Evolutionary conservation across 164 flowering plant species (phyloP), one percentile per base, ranked within the genome.

Genomic region (Pachysandra terminalis): DNA sequence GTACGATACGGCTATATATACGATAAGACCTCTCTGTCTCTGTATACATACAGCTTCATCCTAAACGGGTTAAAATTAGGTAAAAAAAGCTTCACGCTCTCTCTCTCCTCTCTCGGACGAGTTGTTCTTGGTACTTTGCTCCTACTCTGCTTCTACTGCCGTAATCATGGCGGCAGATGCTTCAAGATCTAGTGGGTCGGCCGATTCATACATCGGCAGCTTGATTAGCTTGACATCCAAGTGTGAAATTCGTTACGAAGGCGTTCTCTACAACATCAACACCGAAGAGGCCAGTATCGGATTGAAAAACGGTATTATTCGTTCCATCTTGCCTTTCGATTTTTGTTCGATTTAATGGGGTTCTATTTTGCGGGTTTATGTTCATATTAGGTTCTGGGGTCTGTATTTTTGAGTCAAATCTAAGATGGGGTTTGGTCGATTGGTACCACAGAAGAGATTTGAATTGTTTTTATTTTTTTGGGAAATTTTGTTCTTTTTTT

Each of bases 231-330:
- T 93, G 83, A 93, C 96, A 35, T 90, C 97, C 12, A 91, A 89
- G 83, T 83, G 82, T 54, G 96, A 89, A 79, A 91, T 93, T 78
- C 82, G 98, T 40, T 93, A 89, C 68, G 98, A 93, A 75, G 97
- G 98, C 52, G 75, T 93, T 70, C 81, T 93, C 1, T 89, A 80
- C 87, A 85, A 84, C 77, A 88, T 93, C 81, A 86, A 93, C 80
- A 88, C 97, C 17, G 91, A 93, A 17, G 98, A 93, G 66, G 88
- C 98, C 69, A 93, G 94, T 72, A 93, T 93, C 67, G 94, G 92
- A 2, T 74, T 91, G 54, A 75, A 81, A 63, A 87, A 93, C 69
- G 98, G 96, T 90, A 70, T 64, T 68, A 6, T 58, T 67, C 45
- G 26, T n/a, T 48, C 55, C 25, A 61, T 40, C 66, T 61, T n/a